Evolutionary conservation across 2,329 filamentous ascomycete species (phyloP), one percentile per base, ranked within the genome.

Genomic region (Penicillium freii): DNA sequence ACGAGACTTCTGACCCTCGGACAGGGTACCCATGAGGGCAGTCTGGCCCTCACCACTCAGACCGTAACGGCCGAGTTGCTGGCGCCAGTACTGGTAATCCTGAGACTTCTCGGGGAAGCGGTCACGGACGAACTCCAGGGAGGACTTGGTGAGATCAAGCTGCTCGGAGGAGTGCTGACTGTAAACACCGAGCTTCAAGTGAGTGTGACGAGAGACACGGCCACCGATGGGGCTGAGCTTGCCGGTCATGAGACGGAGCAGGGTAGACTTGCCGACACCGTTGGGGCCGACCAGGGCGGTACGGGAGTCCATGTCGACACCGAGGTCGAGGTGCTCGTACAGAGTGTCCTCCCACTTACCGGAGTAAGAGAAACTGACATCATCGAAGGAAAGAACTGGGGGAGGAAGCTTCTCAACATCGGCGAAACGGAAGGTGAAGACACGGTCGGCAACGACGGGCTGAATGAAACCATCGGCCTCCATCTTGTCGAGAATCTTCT

Each of bases 401-500:
- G 94, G 95, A 13, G 94, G 94, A n/a, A 99, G 88, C 84, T 99
- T 99, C 75, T 99, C 94, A 53, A 97, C 94, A 72, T 97, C 92
- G 66, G 94, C 94, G 77, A 99, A 99, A 72, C 93, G 88, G 88
- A 99, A 99, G 57, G 88, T 93, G 81, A 99, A 99, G 73, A 96
- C 89, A 61, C 87, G 85, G 79, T 99, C 94, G 63, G 85, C 79
- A 55, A 83, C 78, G 62, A 99, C 92, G 56, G 91, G 90, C 79
- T 99, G 89, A 74, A 99, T 97, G 78, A 97, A 94, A 67, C 94
- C 94, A 71, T 99, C 94, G 69, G 95, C 94, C 84, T 97, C 93
- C 94, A 99, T 99, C 88, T 99, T 99, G 85, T 99, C 94, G 66
- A 97, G 84, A 78, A 97, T 97, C 91, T 99, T 99, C 80, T 99